Evolutionary conservation across 805 yeast genomes (phyloP).

Genomic region (Nakazawaea molendinolei): DNA sequence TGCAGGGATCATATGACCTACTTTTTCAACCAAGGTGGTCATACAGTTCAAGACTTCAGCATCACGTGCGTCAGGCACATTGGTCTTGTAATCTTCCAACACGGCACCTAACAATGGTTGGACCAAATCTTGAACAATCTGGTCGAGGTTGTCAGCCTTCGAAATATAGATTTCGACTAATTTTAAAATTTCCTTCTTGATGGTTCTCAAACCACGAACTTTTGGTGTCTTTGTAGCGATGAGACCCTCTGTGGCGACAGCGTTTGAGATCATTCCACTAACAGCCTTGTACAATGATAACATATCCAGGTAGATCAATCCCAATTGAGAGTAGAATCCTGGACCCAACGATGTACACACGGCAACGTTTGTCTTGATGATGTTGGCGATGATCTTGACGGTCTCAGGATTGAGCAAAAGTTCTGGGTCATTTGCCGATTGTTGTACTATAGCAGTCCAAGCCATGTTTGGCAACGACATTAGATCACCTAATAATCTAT

Average conservation of each 20-base stretch:
- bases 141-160: conserved; percentile 80
- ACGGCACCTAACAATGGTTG: conserved; percentile 81
- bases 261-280: conserved; percentile 73
- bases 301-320: conserved; percentile 83
- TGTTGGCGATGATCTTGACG: conserved; percentile 87
- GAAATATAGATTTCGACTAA: conserved; percentile 84
- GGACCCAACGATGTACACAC: conserved; percentile 94
- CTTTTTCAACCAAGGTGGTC: conserved; percentile 81
- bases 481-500: conserved; percentile 63
- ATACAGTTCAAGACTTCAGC: conserved; percentile 95
- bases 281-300: conserved; percentile 84
- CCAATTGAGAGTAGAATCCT: conserved; percentile 82
- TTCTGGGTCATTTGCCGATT: conserved; percentile 78
- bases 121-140: conserved; percentile 74
- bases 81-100: conserved; percentile 78
- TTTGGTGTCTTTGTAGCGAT: conserved; percentile 93
- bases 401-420: conserved; percentile 71
- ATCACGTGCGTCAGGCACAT: conserved; percentile 95
- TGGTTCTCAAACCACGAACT: conserved; percentile 91
- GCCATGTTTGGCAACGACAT: conserved; percentile 94
- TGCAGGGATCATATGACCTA: conserved; percentile 82
- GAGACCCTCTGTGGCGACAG: conserved; percentile 73
- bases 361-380: conserved; percentile 91
- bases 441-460: conserved; percentile 84
- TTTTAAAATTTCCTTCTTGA: conserved; percentile 88